Evolutionary conservation across 352 stramenopile genomes (phyloP).

Genomic region (Phytophthora rubi): DNA sequence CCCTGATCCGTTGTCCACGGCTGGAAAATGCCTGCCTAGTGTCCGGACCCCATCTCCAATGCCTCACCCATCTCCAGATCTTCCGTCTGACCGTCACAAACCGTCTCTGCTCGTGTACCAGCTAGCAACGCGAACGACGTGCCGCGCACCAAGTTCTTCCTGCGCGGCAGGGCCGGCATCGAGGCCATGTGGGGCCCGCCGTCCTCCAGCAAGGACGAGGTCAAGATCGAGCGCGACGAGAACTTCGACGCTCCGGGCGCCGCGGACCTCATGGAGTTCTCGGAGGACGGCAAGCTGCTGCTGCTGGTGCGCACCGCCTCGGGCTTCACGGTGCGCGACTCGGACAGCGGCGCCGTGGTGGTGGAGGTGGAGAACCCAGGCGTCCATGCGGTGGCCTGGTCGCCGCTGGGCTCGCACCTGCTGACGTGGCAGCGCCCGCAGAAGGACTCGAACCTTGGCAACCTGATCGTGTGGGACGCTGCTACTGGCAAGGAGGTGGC

Average conservation of each 20-base stretch:
- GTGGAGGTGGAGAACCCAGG: constrained; percentile 72
- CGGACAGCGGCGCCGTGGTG: constrained; percentile 67
- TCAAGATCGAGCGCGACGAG: constrained; percentile 62
- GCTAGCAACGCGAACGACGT: constrained; percentile 16
- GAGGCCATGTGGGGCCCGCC: constrained; percentile 80
- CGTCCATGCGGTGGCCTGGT: constrained; percentile 84
- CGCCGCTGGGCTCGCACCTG: constrained; percentile 80
- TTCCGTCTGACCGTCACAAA: neutral
- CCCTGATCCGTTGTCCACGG: neutral
- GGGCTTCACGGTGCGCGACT: constrained; percentile 74
- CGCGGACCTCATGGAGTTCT: constrained; percentile 82
- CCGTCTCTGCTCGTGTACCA: neutral
- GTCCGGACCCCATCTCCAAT: neutral
- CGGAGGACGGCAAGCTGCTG: constrained; percentile 65
- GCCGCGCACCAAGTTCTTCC: constrained; percentile 84
- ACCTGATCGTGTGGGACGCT: constrained; percentile 87
- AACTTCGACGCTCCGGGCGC: constrained; percentile 45
- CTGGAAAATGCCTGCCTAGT: neutral
- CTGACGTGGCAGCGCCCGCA: constrained; percentile 89
- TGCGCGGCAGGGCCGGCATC: constrained; percentile 78
- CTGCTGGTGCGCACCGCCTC: constrained; percentile 65
- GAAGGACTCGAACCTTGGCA: constrained; percentile 74
- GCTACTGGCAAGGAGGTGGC: constrained; percentile 60
- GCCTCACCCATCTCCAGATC: neutral
- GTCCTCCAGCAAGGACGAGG: constrained; percentile 51